phyloP scores from a whole-genome alignment of 2,329 filamentous ascomycete species.

The Monosporascus ibericus region DNA sequence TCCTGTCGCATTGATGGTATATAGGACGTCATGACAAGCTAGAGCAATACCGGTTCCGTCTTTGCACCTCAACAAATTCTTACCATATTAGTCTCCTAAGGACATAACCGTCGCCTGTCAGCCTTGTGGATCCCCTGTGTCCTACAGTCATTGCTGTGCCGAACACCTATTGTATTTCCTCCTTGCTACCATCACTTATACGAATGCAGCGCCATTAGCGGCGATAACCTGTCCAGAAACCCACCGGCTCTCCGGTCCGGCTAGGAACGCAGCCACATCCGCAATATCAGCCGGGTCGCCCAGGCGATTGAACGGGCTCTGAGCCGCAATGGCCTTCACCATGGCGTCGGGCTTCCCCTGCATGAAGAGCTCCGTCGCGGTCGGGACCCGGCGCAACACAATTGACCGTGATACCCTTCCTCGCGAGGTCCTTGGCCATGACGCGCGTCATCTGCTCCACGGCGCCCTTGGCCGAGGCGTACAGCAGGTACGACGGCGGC shows the following conservation, averaged over 20 bases:
- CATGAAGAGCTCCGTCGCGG: conserved; percentile 49
- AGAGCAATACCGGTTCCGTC: no score
- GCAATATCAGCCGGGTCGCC: conserved; percentile 47
- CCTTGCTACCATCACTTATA: not conserved
- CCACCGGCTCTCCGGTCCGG: conserved; percentile 4
- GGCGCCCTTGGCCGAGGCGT: conserved; percentile 51
- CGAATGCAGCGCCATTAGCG: not conserved
- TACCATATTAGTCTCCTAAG: no score
- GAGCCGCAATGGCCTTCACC: conserved; percentile 33
- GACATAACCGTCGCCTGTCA: no score
- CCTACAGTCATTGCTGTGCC: no score
- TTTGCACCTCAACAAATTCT: no score
- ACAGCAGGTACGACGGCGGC: conserved; percentile 41
- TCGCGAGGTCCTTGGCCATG: conserved; percentile 49
- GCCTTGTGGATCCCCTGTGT: no score
- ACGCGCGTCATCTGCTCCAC: conserved; percentile 53
- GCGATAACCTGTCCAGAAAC: not conserved
- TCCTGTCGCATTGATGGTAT: no score
- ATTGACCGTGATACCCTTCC: conserved; percentile 45
- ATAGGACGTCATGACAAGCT: no score
- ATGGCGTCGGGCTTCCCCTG: conserved; percentile 41
- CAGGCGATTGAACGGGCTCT: conserved; percentile 39
- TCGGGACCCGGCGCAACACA: conserved; percentile 47
- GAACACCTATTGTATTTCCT: no score
- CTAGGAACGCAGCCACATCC: conserved; percentile 37